These are phyloP conservation scores for Penicillium verhagenii DNA, from an alignment of 495 filamentous ascomycete species.

Conservation along the genomic window DNA sequence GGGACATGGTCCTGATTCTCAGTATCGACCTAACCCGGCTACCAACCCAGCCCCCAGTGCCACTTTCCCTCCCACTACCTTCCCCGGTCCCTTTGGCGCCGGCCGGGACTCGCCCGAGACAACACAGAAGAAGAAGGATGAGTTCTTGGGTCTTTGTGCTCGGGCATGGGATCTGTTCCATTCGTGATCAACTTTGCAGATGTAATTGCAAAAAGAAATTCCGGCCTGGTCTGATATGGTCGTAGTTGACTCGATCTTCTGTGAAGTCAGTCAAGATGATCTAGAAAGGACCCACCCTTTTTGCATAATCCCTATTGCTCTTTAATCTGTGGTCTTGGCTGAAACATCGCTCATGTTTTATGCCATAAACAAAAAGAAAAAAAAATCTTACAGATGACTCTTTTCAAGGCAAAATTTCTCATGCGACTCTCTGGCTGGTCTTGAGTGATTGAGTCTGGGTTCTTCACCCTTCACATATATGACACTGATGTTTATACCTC, in stretches of 20 bases:
- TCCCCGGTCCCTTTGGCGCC: constrained; percentile 70
- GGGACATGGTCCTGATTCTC: constrained; percentile 42
- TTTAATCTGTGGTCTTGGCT: background rate
- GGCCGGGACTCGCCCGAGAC: constrained; percentile 80
- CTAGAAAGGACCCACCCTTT: background rate
- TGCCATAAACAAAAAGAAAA: background rate
- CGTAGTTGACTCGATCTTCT: background rate
- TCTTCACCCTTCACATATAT: constrained; percentile 9
- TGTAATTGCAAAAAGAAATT: too few species aligned
- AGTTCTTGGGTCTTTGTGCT: constrained; percentile 83
- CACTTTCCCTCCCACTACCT: too few species aligned
- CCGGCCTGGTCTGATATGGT: background rate
- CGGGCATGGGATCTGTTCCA: constrained; percentile 97
- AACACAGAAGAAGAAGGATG: constrained; percentile 87
- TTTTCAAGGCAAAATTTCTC: background rate
- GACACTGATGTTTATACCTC: constrained; percentile 27
- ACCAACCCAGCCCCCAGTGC: constrained; percentile 59
- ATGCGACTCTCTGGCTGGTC: constrained; percentile 11
- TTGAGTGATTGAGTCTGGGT: constrained; percentile 18
- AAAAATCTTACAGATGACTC: background rate
- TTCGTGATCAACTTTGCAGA: constrained; percentile 60
- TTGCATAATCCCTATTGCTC: background rate
- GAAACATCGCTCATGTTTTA: background rate
- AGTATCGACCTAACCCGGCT: constrained; percentile 62
- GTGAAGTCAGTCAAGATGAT: background rate